A percentile compares a stretch with the other conserved stretches of the same genome.
Conservation (phyloP, 768 basidiomycete species). For the Leccinum subgranulosum region DNA sequence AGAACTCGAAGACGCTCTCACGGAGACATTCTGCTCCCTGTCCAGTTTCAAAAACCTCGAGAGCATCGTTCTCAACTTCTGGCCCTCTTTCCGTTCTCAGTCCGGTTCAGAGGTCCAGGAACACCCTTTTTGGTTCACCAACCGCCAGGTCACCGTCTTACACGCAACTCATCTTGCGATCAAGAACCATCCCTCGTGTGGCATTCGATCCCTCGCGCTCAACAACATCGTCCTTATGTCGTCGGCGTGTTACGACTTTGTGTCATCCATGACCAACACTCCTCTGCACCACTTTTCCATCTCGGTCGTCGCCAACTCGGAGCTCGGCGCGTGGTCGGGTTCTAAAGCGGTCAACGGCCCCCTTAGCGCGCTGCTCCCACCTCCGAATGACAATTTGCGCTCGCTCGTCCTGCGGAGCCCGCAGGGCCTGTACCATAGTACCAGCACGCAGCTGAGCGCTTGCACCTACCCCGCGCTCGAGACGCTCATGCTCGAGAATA, state of each 20-base stretch:
- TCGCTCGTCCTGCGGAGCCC: conserved; percentile 28
- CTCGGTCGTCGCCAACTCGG: conserved; percentile 30
- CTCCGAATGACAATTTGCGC: conserved; percentile 16
- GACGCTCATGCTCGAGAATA: conserved; percentile 28
- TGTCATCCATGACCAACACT: conserved; percentile 22
- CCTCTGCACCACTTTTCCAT: conserved; percentile 30
- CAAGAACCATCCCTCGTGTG: conserved; percentile 8
- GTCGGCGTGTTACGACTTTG: conserved; percentile 26
- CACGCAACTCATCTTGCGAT: conserved; percentile 25
- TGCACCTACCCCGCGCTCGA: conserved; percentile 26
- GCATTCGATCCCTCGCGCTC: conserved; percentile 21
- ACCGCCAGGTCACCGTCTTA: conserved; percentile 24
- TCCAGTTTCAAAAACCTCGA: conserved; percentile 19
- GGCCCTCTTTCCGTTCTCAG: conserved; percentile 29
- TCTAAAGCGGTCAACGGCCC: conserved; percentile 29
- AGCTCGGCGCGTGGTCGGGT: conserved; percentile 29
- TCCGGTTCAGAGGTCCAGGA: conserved; percentile 22
- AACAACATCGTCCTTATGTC: conserved; percentile 28
- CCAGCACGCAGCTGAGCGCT: conserved; percentile 16
- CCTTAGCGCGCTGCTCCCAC: conserved; percentile 24
- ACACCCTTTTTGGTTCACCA: conserved; percentile 31
- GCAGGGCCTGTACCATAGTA: conserved; percentile 29
- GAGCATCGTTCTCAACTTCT: conserved; percentile 26
- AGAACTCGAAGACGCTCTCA: conserved; percentile 30
- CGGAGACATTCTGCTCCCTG: conserved; percentile 24